Base-by-base conservation (phyloP, 345 rosid species). In the Anacardium occidentale region DNA sequence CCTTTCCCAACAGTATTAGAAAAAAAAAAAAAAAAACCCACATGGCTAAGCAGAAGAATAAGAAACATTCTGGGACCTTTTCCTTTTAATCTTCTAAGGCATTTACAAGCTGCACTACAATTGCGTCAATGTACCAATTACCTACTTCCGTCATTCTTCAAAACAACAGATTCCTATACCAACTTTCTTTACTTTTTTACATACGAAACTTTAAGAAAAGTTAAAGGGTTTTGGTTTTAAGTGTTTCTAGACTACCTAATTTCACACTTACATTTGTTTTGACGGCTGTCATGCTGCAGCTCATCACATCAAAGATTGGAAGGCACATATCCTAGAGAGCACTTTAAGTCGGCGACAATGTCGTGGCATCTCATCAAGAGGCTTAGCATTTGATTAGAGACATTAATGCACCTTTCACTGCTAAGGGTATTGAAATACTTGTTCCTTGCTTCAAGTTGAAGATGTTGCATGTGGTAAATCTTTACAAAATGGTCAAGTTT, bases 261-360 rank as follows among this genome's bases (percentile, higher is more conserved):
- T 37, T 37, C 42, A 37, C 42, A 37, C 42, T 37, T 6, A 37
- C 42, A 5, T 7, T 7, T 37, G 42, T 9, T 37, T 17, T 51
- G 3, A 50, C 18, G 59, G 59, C 22, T n/a, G 10, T 22, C 15
- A 26, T 29, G 26, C 1, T 61, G 29, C 73, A 56, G 20, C 3
- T 25, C 54, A 42, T 75, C 69, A 77, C 54, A 42, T 75, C 69
- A 72, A 54, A 77, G 77, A 34, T 42, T 21, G 72, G 9, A 14
- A 42, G 78, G 78, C 64, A 64, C 40, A 10, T 66, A 53, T 40
- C 70, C 78, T 15, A 34, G 42, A n/a, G 62, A 47, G 75, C n/a
- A 59, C 34, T 74, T 74, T 71, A 70, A 74, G 10, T 59, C 37
- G 8, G 60, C 40, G 0, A 74, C 44, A 60, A 70, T 74, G 37